These are phyloP conservation scores for Coriaria nepalensis DNA, from an alignment of 306 rosid species.

Conservation along the genomic window DNA sequence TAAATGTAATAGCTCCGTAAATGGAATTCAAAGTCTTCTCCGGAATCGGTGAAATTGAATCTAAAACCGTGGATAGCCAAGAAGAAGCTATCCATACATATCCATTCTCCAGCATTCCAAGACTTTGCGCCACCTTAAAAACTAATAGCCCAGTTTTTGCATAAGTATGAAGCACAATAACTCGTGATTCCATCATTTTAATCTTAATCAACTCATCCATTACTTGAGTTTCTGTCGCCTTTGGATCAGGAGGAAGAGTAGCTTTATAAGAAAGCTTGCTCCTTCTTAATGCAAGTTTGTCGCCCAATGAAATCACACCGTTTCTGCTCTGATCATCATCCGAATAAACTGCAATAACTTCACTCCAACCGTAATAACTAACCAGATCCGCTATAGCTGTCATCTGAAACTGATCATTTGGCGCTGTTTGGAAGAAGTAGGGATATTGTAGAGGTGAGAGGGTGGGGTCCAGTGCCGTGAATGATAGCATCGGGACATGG, in stretches of 20 bases:
- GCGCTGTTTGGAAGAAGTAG: slow-evolving; percentile 44
- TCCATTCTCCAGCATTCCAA: slow-evolving; percentile 34
- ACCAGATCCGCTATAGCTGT: slow-evolving; percentile 35
- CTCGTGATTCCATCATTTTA: slow-evolving; percentile 27
- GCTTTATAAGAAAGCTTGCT: slow-evolving; percentile 33
- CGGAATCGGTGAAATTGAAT: slow-evolving; percentile 28
- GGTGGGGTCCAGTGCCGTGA: slow-evolving; percentile 41
- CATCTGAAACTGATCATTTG: slow-evolving; percentile 42
- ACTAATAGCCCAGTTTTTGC: slow-evolving; percentile 27
- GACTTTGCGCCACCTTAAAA: slow-evolving; percentile 28
- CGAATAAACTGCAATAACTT: slow-evolving; percentile 24
- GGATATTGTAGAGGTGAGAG: slow-evolving; percentile 34
- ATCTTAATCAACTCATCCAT: slow-evolving; percentile 16
- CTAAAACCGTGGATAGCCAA: slow-evolving; percentile 39
- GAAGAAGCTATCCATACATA: slow-evolving; percentile 44
- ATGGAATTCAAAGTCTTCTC: slow-evolving; percentile 18
- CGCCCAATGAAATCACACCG: slow-evolving; percentile 28
- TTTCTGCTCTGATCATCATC: slow-evolving; percentile 44
- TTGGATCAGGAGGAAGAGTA: slow-evolving; percentile 33
- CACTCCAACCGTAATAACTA: slow-evolving; percentile 26
- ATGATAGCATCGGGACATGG: slow-evolving; percentile 33
- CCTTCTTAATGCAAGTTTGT: slow-evolving; percentile 23
- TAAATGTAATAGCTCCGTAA: slow-evolving; percentile 37
- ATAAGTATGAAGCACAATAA: slow-evolving; percentile 28
- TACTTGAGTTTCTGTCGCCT: slow-evolving; percentile 18